These are phyloP conservation scores for Anthostomella pinea DNA, from an alignment of 2,329 filamentous ascomycete genomes.

Conservation along the genomic window DNA sequence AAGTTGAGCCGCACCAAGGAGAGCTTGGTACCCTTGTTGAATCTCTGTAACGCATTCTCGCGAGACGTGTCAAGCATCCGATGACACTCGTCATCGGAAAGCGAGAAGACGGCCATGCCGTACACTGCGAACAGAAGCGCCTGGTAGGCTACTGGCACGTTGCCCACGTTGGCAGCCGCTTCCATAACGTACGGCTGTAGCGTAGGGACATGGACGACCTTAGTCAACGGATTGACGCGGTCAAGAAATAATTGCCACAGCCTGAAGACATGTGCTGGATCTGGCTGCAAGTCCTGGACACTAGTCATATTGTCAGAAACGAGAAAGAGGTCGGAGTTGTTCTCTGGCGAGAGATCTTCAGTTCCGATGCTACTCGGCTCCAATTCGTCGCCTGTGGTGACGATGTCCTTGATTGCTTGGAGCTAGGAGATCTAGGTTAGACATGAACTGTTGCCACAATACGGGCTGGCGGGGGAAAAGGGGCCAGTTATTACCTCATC, in stretches of 20 bases:
- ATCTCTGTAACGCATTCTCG: slow-evolving; percentile 18
- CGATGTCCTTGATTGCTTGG: slow-evolving; percentile 13
- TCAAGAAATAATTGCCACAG: slow-evolving; percentile 55
- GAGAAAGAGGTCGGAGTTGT: slow-evolving; percentile 13
- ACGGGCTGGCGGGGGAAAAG: neutral
- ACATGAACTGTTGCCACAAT: neutral
- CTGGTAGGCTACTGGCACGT: slow-evolving; percentile 38
- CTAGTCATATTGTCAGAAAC: slow-evolving; percentile 13
- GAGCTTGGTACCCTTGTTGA: slow-evolving; percentile 15
- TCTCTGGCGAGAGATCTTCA: slow-evolving; percentile 11
- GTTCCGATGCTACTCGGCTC: too few species aligned
- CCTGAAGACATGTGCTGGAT: slow-evolving; percentile 42
- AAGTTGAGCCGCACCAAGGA: slow-evolving; percentile 29
- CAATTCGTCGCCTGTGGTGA: slow-evolving; percentile 19
- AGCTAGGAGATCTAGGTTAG: slow-evolving; percentile 12
- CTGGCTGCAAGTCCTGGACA: slow-evolving; percentile 16
- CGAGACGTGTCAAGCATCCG: slow-evolving; percentile 14
- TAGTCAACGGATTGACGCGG: slow-evolving; percentile 56
- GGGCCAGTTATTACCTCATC: slow-evolving; percentile 11
- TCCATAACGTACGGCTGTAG: slow-evolving; percentile 47
- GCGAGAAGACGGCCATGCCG: slow-evolving; percentile 40
- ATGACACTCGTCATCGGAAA: slow-evolving; percentile 37
- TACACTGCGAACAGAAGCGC: slow-evolving; percentile 48
- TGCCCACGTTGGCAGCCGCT: slow-evolving; percentile 40
- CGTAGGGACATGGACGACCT: slow-evolving; percentile 53